Evolutionary conservation across 441 rosid species (phyloP), one percentile per base, ranked within the genome.

Genomic region (Isatis lusitanica): DNA sequence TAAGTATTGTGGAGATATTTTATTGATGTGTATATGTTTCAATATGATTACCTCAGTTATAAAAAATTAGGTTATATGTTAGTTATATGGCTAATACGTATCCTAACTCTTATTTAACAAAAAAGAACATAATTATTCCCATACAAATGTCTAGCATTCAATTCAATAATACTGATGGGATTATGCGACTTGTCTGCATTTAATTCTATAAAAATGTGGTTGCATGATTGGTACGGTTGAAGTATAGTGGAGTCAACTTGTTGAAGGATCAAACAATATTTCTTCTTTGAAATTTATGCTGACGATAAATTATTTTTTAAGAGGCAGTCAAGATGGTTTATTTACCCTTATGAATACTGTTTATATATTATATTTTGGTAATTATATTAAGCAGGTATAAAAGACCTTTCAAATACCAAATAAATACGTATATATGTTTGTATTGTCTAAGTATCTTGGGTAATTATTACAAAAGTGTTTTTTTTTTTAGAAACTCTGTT

Each of bases 241-340:
- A 66, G 50, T 66, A 36, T 66, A 36, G 9, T 15, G 26, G 13
- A 51, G 70, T 51, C 70, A 66, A 51, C 70, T 66, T n/a, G 60
- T 66, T 13, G 70, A 50, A 66, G 33, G 18, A 48, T 43, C 39
- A 62, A 42, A 62, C 38, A 7, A 1, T 40, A n/a, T 43, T 4
- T 21, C 24, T 12, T 38, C 18, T 21, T 12, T 1, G 12, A 47
- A 60, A 24, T 6, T 18, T 6, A 44, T 44, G 68, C 6, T 28
- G 43, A 16, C 40, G 30, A 64, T 31, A 16, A 16, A 64, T 31
- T n/a, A 13, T 7, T 10, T 35, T 35, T 36, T 2, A 57, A 33
- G 43, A 35, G 7, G 13, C 7, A 8, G 40, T 56, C 60, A 30
- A 55, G 39, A n/a, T 56, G 15, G 10, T 56, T 17, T 56, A 6